These are phyloP conservation scores for Melocanna baccifera DNA, from an alignment of 176 grass and related monocot genomes.

Conservation along the genomic window DNA sequence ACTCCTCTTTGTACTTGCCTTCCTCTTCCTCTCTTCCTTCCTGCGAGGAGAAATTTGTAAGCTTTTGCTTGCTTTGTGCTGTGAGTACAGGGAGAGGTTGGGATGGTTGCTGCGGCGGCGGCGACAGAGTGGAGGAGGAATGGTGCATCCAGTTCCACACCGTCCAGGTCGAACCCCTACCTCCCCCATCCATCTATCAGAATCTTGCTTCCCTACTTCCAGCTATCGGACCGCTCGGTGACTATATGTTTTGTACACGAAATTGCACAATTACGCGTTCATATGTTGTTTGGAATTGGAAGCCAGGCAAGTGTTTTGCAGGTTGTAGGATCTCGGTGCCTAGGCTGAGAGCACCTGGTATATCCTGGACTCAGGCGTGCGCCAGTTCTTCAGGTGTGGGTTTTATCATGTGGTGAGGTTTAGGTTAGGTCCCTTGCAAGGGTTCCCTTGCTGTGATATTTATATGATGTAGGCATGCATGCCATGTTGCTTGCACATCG, in stretches of 20 bases:
- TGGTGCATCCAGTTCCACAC: conserved; percentile 69
- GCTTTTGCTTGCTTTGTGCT: not conserved
- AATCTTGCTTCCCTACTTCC: not conserved
- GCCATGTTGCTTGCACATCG: not conserved
- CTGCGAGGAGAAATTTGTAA: not conserved
- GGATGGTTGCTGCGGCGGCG: not conserved
- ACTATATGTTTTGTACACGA: not conserved
- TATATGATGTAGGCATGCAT: not conserved
- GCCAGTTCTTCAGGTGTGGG: not conserved
- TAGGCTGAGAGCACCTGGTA: not conserved
- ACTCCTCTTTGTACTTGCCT: not conserved
- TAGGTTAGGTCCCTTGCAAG: not conserved
- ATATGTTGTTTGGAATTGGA: not conserved
- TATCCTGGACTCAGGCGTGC: not conserved
- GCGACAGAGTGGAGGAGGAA: not conserved
- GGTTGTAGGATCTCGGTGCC: not conserved
- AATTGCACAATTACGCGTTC: not conserved
- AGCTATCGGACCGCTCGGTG: not conserved
- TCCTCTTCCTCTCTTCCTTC: not conserved
- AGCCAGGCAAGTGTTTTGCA: not conserved
- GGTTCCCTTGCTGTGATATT: not conserved
- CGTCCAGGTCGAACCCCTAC: conserved; percentile 52
- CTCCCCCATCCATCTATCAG: not conserved
- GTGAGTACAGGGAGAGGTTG: conserved; percentile 27
- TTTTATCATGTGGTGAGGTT: not conserved